Evolutionary conservation across 164 flowering plant species (phyloP).

Genomic region (Annona cherimola): DNA sequence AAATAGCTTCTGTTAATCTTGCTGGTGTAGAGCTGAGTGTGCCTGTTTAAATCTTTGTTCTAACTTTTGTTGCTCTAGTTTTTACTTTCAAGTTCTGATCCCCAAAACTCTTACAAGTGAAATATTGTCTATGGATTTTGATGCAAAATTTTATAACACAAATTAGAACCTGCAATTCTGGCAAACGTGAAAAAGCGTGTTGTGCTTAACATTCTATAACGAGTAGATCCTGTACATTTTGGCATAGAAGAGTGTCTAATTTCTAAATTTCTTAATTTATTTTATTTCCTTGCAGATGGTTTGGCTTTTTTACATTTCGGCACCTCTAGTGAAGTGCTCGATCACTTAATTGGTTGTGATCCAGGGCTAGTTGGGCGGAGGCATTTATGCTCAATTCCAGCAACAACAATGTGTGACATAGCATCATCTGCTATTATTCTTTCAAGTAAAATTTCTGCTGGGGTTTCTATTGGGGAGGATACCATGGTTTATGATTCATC

Average conservation of each 20-base stretch:
- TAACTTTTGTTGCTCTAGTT: too few relatives aligned
- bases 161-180: too few relatives aligned
- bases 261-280: conserved; percentile 1
- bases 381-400: conserved; percentile 92
- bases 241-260: not conserved
- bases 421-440: conserved; percentile 82
- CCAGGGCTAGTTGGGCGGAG: conserved; percentile 83
- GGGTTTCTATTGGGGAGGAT: conserved; percentile 92
- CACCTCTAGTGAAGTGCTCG: conserved; percentile 92
- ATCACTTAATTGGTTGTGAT: conserved; percentile 72
- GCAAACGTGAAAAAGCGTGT: too few relatives aligned
- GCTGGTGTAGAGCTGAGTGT: not conserved
- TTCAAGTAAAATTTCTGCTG: conserved; percentile 79
- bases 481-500: conserved; percentile 85
- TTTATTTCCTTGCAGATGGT: conserved; percentile 53
- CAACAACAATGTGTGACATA: conserved; percentile 86
- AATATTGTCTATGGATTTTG: too few relatives aligned
- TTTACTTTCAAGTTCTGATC: too few relatives aligned
- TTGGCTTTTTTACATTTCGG: conserved; percentile 92
- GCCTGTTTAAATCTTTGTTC: not conserved
- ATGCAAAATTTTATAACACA: too few relatives aligned
- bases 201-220: not conserved
- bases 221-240: not conserved
- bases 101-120: too few relatives aligned
- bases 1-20: not conserved